A percentile compares a stretch with the other conserved stretches of the same genome.
Conservation (phyloP, 345 rosid species). For the Eucalyptus tenuipes region DNA sequence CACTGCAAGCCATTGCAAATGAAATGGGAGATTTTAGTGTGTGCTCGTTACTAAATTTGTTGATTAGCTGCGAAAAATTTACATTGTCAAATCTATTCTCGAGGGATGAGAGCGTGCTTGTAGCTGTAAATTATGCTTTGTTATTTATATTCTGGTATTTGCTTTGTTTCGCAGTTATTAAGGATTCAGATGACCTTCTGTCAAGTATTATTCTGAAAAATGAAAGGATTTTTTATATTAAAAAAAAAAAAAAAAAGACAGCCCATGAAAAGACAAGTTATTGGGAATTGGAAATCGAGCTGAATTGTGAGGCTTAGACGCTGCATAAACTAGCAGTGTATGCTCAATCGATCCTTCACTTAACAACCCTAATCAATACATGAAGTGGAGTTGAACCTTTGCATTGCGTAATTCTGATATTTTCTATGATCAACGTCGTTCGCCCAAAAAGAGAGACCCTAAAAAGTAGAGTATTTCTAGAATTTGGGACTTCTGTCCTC, state of each 20-base stretch:
- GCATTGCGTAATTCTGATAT: background rate
- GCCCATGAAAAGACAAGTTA: background rate
- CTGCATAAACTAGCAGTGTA: background rate
- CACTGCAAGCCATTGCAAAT: background rate
- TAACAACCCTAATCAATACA: background rate
- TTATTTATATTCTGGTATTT: accelerated
- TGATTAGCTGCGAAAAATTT: accelerated
- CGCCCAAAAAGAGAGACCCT: background rate
- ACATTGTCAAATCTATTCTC: background rate
- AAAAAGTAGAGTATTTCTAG: background rate
- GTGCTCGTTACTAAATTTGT: accelerated
- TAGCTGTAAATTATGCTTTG: too few relatives aligned
- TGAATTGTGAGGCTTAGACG: background rate
- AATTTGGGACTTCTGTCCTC: background rate
- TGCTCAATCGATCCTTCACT: background rate
- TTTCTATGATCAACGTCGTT: background rate
- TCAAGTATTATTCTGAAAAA: too few relatives aligned
- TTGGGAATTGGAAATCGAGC: background rate
- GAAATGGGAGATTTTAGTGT: accelerated
- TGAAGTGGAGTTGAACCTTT: background rate
- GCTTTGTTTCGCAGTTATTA: accelerated
- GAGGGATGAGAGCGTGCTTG: background rate
- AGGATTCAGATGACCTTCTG: too few relatives aligned
- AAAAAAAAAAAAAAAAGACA: too few relatives aligned
- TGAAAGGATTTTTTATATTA: too few relatives aligned